Base-by-base conservation (phyloP, 305 asterid genomes). In the Fraxinus greggii region DNA sequence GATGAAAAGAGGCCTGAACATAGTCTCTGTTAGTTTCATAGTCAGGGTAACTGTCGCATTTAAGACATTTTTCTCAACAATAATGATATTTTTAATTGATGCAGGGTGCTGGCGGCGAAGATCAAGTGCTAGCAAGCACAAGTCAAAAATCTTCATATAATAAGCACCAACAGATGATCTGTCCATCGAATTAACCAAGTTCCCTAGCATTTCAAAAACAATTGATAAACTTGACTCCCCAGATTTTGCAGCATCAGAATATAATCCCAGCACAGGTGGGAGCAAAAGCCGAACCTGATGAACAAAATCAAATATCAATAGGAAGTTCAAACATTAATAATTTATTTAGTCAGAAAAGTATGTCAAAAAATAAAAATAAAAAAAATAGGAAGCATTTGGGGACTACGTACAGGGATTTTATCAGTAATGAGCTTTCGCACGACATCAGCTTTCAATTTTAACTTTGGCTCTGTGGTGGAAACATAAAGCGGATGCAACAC, bases 121-220 rank as follows among this genome's bases (percentile, higher is more conserved):
- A 90, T 93, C 98, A 81, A 96, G 99, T 79, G 97, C 98, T 82
- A 86, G 88, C 88, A 96, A 87, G 88, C 99, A 93, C 84, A 92
- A 80, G 83, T 93, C 97, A 36, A 94, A 96, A 38, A 96, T 86
- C 84, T 88, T 94, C 29, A 87, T 93, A 88, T 94, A 94, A 85
- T 94, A 90, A 73, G 90, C 90, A 83, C 86, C 86, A 79, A 91
- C 54, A 17, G 97, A 88, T 84, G 97, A 86, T 89, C 89, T 95
- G 84, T 93, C 97, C 99, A 94, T 93, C 75, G 93, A 84, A 86
- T 85, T 79, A 81, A 91, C 90, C 89, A 93, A 83, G 87, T 87
- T 87, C 29, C 87, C 91, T 9, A 96, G 89, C 95, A 96, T 92
- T 85, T 91, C 95, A 86, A 94, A 94, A 75, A 88, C 77, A 87